Base-by-base conservation (phyloP, 805 yeast genomes). In the Saccharomycopsis sp. region DNA sequence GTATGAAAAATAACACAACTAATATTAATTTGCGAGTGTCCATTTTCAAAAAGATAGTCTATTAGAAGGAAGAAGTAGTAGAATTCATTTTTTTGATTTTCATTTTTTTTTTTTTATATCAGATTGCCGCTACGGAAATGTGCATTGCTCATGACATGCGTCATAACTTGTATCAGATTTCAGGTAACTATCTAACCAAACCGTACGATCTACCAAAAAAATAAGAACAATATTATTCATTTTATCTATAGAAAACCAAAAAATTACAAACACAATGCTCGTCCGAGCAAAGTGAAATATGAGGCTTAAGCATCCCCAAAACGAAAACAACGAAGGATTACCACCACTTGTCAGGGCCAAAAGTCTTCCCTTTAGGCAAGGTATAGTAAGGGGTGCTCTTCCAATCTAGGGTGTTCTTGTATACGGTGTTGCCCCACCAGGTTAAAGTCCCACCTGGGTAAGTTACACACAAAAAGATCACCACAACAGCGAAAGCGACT, bases 361-460 rank as follows among this genome's bases (percentile, higher is more conserved):
- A 74, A 16, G 65, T 60, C 48, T 71, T 69, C 26, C 76, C 78
- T 11, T 60, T 57, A 22, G 59, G 48, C 45, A 73, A 54, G 2
- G 52, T 50, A 42, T 60, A 59, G 28, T 38, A 66, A 44, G 61
- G 67, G 47, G 53, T 60, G 50, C 54, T 52, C 48, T 61, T 46
- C 52, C 59, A 48, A 54, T 60, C 66, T 56, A 71, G 44, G 6
- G 65, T 59, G 58, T 64, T 66, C 49, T 66, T 60, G 51, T 67
- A 63, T 40, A 77, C 79, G 33, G 54, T 60, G 56, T 74, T 77
- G 20, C 84, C 84, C 82, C 83, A 75, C 85, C 85, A 78, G 33
- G 51, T 50, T 3, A 66, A 48, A 14, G 22, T 38, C 6, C 64
- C 64, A 5, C 64, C 64, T 37, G 72, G 68, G 45, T 66, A 72